A percentile compares a stretch with the other conserved stretches of the same genome.
phyloP scores from a whole-genome alignment of 129 eudicot species.

The Heracleum sosnowskyi region DNA sequence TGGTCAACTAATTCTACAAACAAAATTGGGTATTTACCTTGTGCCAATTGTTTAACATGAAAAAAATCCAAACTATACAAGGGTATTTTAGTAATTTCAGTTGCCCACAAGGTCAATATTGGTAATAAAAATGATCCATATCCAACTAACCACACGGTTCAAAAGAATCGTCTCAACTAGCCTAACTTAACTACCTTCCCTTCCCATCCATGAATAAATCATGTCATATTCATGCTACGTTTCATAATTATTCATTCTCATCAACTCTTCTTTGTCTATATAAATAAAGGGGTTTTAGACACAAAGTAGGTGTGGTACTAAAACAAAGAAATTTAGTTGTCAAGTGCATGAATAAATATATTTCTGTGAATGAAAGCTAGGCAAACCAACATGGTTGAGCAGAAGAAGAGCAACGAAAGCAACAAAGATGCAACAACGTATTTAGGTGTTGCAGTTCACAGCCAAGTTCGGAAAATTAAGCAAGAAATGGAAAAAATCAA shows the following conservation, averaged over 20 bases:
- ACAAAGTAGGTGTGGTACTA: no score
- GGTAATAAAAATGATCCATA: background rate
- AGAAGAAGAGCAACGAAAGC: slow-evolving; percentile 4
- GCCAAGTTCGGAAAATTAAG: slow-evolving; percentile 33
- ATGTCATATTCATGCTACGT: background rate
- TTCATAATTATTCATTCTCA: background rate
- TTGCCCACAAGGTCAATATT: background rate
- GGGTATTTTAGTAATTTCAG: background rate
- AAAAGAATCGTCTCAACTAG: slow-evolving; percentile 5
- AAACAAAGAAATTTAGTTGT: background rate
- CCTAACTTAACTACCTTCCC: background rate
- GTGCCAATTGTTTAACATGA: background rate
- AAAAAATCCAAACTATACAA: background rate
- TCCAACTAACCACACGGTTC: background rate
- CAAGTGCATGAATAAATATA: background rate
- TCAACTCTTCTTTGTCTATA: background rate
- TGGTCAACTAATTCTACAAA: background rate
- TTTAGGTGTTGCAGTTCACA: slow-evolving; percentile 28
- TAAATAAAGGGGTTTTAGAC: background rate
- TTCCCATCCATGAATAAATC: slow-evolving; percentile 6
- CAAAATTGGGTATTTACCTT: background rate
- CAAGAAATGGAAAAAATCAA: slow-evolving; percentile 34
- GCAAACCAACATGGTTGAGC: slow-evolving; percentile 14
- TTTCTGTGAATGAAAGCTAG: background rate
- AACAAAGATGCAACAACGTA: slow-evolving; percentile 2